These are phyloP conservation scores for Schizothecium vesticola DNA, from an alignment of 495 filamentous ascomycete species.

Conservation along the genomic window DNA sequence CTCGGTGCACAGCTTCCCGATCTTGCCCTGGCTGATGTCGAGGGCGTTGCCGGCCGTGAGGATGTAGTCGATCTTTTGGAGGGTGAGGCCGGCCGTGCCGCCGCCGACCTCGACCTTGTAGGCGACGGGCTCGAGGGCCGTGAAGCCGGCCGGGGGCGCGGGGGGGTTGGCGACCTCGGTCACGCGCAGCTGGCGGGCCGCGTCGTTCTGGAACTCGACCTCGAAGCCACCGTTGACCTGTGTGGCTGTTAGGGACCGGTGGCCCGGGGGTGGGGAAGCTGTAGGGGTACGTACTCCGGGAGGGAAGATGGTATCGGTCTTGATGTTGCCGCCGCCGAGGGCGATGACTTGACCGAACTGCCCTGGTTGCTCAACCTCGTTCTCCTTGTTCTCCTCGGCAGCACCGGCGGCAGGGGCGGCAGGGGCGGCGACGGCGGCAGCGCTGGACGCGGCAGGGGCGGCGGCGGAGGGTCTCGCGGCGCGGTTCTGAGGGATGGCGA, in stretches of 20 bases:
- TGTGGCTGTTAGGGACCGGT: neutral
- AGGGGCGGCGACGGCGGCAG: constrained; percentile 5
- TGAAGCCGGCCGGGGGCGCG: constrained; percentile 30
- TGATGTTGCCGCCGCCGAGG: constrained; percentile 24
- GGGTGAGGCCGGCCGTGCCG: constrained; percentile 22
- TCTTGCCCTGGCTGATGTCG: constrained; percentile 30
- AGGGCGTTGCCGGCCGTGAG: constrained; percentile 23
- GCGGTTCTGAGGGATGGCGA: constrained; percentile 18
- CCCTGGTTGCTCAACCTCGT: constrained; percentile 25
- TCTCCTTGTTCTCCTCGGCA: constrained; percentile 17
- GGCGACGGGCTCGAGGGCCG: constrained; percentile 29
- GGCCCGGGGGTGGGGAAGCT: no score
- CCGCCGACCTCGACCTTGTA: constrained; percentile 32
- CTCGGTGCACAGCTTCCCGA: constrained; percentile 31
- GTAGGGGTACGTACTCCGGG: constrained; percentile 19
- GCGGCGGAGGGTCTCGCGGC: constrained; percentile 8
- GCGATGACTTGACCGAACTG: constrained; percentile 21
- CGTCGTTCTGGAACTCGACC: constrained; percentile 32
- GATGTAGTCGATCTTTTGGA: constrained; percentile 40
- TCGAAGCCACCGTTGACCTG: constrained; percentile 32
- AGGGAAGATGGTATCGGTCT: constrained; percentile 27
- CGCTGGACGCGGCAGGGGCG: constrained; percentile 8
- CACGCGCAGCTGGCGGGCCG: constrained; percentile 26
- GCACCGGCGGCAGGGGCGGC: neutral
- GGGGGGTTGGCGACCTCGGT: constrained; percentile 33